A percentile compares a stretch with the other conserved stretches of the same genome.
Conservation (phyloP, 352 stramenopile species). For the Pythium utonaiense region DNA sequence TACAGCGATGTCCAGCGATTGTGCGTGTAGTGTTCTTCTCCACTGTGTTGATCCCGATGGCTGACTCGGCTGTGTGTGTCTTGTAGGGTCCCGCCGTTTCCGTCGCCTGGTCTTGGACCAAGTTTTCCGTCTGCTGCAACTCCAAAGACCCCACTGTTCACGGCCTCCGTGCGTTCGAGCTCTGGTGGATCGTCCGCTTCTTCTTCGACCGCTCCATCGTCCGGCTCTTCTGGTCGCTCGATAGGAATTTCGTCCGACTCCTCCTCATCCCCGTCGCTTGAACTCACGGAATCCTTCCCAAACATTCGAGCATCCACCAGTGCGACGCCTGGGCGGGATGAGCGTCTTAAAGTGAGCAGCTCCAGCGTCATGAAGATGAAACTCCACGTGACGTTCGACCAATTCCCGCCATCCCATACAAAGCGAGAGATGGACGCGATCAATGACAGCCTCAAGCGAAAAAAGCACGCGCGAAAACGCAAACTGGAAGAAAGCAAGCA, state of each 20-base stretch:
- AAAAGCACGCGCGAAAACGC: conserved; percentile 50
- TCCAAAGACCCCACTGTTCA: conserved; percentile 14
- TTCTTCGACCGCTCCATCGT: conserved; percentile 10
- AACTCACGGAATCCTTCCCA: conserved; percentile 57
- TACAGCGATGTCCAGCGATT: conserved; percentile 61
- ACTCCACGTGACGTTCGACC: conserved; percentile 58
- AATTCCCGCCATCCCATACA: conserved; percentile 37
- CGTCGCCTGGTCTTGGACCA: conserved; percentile 25
- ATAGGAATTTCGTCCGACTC: not conserved
- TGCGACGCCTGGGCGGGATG: conserved; percentile 55
- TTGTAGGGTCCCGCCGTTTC: conserved; percentile 60
- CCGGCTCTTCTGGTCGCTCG: not conserved
- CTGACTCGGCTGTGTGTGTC: not conserved
- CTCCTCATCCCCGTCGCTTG: not conserved
- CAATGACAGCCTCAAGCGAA: conserved; percentile 78
- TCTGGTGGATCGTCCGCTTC: conserved; percentile 25
- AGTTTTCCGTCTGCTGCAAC: not conserved
- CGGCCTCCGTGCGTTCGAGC: not conserved
- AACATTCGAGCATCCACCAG: conserved; percentile 80
- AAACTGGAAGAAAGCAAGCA: conserved; percentile 45
- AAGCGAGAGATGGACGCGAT: conserved; percentile 76
- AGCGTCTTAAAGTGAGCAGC: conserved; percentile 56
- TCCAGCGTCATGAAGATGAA: conserved; percentile 77
- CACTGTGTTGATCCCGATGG: not conserved
- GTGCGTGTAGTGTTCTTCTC: conserved; percentile 33